Percentiles rank a stretch among this genome's conserved stretches.
These are phyloP conservation scores for Alternaria panax DNA, from an alignment of 2,329 filamentous ascomycete genomes.

Conservation along the genomic window DNA sequence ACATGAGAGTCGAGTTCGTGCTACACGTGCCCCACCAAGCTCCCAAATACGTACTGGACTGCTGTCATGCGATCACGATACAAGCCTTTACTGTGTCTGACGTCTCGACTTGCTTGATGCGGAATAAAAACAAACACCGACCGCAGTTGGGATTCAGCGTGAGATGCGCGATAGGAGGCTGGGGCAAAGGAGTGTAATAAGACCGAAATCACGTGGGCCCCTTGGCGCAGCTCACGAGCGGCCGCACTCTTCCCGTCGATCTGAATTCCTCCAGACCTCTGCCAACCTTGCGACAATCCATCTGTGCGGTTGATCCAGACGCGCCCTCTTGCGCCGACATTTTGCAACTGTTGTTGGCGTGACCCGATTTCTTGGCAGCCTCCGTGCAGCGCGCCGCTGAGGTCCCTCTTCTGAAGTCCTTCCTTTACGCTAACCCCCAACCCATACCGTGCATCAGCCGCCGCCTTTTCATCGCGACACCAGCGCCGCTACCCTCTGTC, in stretches of 20 bases:
- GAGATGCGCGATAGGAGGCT: conserved; percentile 11
- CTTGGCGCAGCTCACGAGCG: conserved; percentile 22
- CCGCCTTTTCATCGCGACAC: conserved; percentile 23
- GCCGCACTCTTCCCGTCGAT: conserved; percentile 12
- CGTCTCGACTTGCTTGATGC: neutral
- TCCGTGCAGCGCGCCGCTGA: conserved; percentile 17
- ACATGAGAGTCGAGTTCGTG: conserved; percentile 8
- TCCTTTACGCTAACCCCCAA: conserved; percentile 22
- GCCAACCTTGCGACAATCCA: conserved; percentile 1
- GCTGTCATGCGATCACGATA: conserved; percentile 5
- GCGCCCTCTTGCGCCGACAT: conserved; percentile 12
- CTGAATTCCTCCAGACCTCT: conserved; percentile 7
- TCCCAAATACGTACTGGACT: neutral
- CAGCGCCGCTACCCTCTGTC: conserved; percentile 15
- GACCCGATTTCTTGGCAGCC: conserved; percentile 14
- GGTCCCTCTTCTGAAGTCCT: conserved; percentile 19
- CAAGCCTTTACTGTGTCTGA: neutral
- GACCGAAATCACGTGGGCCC: conserved; percentile 20
- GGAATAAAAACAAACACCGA: conserved; percentile 7
- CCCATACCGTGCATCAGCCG: conserved; percentile 27
- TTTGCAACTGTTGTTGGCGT: conserved; percentile 10
- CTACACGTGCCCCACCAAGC: conserved; percentile 10
- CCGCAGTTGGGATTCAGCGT: neutral
- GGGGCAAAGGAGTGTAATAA: conserved; percentile 19
- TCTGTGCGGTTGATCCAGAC: conserved; percentile 3